Base-by-base conservation (phyloP, 1,284 basidiomycete genomes). In the Ganoderma meredithae region DNA sequence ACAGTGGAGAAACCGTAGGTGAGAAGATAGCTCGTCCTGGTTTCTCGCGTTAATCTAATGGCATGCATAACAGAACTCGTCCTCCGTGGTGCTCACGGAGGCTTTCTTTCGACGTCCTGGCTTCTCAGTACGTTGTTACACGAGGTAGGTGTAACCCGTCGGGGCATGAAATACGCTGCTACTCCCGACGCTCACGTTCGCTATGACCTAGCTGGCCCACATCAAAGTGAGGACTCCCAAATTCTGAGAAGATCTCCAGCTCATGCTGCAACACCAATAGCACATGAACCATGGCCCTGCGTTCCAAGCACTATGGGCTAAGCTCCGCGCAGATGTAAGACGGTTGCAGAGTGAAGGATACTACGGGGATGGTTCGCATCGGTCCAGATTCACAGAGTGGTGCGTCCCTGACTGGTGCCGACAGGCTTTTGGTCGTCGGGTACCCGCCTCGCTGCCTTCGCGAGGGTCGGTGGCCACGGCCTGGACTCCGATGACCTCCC, bases 361-460 rank as follows among this genome's bases (percentile, higher is more conserved):
- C 76, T 94, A 90, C 69, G 93, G 93, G 0, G 92, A 95, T 76
- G 93, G 92, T 92, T 61, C 33, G 79, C 59, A 39, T 40, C 10
- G 33, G 39, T 64, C 41, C 39, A 53, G 71, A 40, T 41, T 22
- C 39, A 15, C 22, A 7, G 3, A 22, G 36, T 27, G 10, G 39
- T 43, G 10, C 13, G 41, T 25, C 12, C 59, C 52, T 58, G 19
- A 36, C 19, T 40, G 6, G 0, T 7, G n/a, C 40, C 7, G 33
- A 44, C 69, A 94, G 92, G 92, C 6, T 92, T 90, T 73, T 95
- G 92, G 91, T 95, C 93, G 19, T 88, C 90, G 60, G 92, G 93
- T 1, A 86, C 80, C 19, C 85, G 91, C 52, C 81, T 95, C 9
- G 82, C 81, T 1, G 92, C 94, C 77, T 91, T 90, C 0, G 83